Base-by-base conservation (phyloP, 805 yeast species). In the Barnettozyma vustinii region DNA sequence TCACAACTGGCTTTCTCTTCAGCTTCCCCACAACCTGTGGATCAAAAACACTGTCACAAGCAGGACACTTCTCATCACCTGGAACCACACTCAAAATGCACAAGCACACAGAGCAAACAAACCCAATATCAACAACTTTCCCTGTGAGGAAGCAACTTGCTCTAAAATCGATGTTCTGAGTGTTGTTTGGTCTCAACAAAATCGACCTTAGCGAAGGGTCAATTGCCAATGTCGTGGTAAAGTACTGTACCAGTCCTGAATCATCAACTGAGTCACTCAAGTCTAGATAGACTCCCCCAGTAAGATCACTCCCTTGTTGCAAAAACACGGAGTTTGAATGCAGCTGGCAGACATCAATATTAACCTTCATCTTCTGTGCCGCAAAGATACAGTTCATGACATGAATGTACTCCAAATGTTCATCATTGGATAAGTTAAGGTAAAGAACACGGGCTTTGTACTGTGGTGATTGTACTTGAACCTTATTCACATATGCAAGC, bases 331-430 rank as follows among this genome's bases (percentile, higher is more conserved):
- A 82, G 53, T 80, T 80, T 2, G 65, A 63, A 1, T 84, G 84
- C 26, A 94, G 70, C 60, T 91, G 90, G 52, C 96, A 92, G 12
- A 91, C 91, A 65, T 94, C 98, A 20, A 94, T 81, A 2, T 97
- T 86, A 16, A 91, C 80, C 57, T 82, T 84, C 85, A 86, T 78
- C 65, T 91, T 92, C 57, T 94, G 97, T 0, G 98, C 96, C 0
- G 97, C 92, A 68, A 94, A 94, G 27, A 94, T 92, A 51, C 94
- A 77, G 66, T 94, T 94, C 98, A 94, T 94, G 40, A 89, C 83
- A 5, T 97, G 87, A 40, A 92, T 87, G 64, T 94, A 95, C 50
- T 87, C 88, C 46, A 88, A 72, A 5, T 89, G 80, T 48, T 80
- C 82, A 57, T 88, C 90, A 53, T 81, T 88, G 54, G 84, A 80